phyloP scores from a whole-genome alignment of 2,329 filamentous ascomycete species.

The Colletotrichum sp. region DNA sequence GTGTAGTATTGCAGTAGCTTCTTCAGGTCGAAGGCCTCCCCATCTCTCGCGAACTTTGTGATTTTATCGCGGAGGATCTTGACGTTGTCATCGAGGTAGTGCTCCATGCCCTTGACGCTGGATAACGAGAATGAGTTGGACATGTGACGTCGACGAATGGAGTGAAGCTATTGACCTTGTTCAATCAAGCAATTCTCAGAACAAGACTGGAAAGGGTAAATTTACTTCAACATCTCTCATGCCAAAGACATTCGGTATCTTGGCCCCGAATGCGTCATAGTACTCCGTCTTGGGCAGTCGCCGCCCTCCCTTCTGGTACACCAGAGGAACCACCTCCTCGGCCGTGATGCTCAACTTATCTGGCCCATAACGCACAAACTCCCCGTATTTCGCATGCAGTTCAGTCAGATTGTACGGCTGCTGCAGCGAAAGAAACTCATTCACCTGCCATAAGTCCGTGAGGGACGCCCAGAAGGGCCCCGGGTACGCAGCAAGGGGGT shows the following conservation, averaged over 20 bases:
- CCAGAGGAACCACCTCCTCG: constrained; percentile 4
- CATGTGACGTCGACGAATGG: neutral
- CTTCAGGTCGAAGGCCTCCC: constrained; percentile 33
- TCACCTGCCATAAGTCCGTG: constrained; percentile 7
- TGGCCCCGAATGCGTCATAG: constrained; percentile 4
- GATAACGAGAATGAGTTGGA: constrained; percentile 3
- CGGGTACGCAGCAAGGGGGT: neutral
- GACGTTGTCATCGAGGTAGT: constrained; percentile 35
- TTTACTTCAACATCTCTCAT: constrained; percentile 2
- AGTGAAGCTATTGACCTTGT: neutral
- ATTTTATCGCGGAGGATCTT: constrained; percentile 29
- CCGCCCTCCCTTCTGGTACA: constrained; percentile 6
- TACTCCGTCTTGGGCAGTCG: constrained; percentile 8
- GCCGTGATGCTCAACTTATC: constrained; percentile 14
- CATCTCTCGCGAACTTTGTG: neutral
- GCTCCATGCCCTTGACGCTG: constrained; percentile 39
- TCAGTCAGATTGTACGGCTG: constrained; percentile 5
- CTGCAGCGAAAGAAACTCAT: neutral
- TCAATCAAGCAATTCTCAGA: neutral
- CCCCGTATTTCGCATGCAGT: neutral
- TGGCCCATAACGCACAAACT: constrained; percentile 2
- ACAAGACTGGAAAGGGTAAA: fast-evolving
- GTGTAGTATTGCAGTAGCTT: constrained; percentile 30
- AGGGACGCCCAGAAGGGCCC: constrained; percentile 4
- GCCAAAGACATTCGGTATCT: neutral